phyloP scores from a whole-genome alignment of 148 eudicot species.

The Rhododendron vialii region DNA sequence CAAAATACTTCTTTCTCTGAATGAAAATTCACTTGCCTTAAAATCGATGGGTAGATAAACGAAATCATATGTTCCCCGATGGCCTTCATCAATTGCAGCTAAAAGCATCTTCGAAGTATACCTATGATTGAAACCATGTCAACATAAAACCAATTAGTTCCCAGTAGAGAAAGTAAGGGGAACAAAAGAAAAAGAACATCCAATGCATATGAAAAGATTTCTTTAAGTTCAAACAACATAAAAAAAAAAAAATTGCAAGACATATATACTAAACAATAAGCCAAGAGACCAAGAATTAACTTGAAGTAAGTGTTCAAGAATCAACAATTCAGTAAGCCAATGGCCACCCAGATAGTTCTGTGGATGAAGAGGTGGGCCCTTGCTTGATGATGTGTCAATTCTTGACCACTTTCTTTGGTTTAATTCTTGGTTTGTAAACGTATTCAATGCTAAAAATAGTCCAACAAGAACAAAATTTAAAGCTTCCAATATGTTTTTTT shows the following conservation, averaged over 20 bases:
- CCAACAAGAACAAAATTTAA: neutral
- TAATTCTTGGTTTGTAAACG: neutral
- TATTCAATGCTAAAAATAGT: neutral
- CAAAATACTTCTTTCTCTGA: slow-evolving; percentile 53
- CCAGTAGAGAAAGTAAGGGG: neutral
- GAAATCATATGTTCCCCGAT: slow-evolving; percentile 84
- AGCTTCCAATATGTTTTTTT: neutral
- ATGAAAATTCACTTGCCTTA: slow-evolving; percentile 53
- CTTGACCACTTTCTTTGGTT: neutral
- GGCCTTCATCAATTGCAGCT: slow-evolving; percentile 86
- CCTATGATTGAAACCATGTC: slow-evolving; percentile 31
- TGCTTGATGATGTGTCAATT: neutral
- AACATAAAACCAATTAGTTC: neutral
- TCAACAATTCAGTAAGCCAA: neutral
- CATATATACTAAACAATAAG: neutral
- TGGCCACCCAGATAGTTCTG: neutral
- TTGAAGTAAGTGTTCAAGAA: neutral
- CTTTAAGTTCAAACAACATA: neutral
- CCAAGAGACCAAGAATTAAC: neutral
- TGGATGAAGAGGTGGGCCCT: neutral
- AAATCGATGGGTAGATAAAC: slow-evolving; percentile 88
- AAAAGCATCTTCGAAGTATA: slow-evolving; percentile 95
- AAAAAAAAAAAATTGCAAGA: neutral
- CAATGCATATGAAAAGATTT: neutral
- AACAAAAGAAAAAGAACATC: neutral